Conservation (phyloP, 169 alveolate genomes). For the Perkinsus marinus region DNA sequence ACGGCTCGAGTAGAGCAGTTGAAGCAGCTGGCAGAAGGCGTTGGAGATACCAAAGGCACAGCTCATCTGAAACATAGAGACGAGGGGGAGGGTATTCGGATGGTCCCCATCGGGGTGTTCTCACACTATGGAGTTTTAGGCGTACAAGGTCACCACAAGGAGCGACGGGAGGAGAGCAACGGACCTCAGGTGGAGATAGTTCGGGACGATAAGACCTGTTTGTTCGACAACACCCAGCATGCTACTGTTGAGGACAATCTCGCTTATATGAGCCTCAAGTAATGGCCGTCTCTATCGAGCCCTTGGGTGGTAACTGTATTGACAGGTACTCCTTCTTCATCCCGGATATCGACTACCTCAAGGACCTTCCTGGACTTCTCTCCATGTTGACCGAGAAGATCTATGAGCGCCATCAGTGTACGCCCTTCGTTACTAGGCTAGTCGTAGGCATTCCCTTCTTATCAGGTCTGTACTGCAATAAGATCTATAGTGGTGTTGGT, state of each 20-base stretch:
- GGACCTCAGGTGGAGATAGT: background rate
- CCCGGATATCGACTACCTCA: background rate
- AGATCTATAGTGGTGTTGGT: background rate
- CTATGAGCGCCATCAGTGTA: background rate
- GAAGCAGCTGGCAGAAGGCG: background rate
- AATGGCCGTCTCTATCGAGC: background rate
- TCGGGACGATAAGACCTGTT: background rate
- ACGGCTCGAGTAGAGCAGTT: background rate
- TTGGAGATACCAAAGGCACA: background rate
- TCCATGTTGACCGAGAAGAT: background rate
- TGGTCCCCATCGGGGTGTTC: background rate
- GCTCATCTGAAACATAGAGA: background rate
- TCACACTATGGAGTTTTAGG: background rate
- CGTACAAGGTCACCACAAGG: background rate
- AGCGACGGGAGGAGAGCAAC: background rate
- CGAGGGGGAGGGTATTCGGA: background rate
- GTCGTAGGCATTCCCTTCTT: background rate
- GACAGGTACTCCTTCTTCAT: background rate
- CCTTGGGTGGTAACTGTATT: background rate
- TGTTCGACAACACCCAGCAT: background rate
- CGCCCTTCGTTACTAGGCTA: background rate
- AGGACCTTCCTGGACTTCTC: background rate
- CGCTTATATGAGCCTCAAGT: background rate
- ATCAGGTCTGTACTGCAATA: background rate
- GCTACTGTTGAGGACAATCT: background rate